Percentiles rank a stretch among this genome's conserved stretches.
phyloP scores from a whole-genome alignment of 2,329 filamentous ascomycete genomes.

The Ophiostoma tasmaniense region DNA sequence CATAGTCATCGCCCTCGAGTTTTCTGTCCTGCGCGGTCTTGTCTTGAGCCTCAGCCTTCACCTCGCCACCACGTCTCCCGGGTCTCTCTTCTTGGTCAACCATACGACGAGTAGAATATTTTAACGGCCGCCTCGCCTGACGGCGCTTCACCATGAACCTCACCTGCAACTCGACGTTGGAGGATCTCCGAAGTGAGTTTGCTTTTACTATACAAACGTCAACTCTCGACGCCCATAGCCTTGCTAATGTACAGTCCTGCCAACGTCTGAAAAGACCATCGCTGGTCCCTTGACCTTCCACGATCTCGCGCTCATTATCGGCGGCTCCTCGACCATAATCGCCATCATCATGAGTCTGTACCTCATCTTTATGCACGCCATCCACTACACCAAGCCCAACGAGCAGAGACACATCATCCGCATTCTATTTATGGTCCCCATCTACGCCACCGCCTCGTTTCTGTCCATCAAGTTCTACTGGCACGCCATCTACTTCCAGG shows the following conservation, averaged over 20 bases:
- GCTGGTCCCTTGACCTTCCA: slow-evolving; percentile 46
- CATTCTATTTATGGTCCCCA: slow-evolving; percentile 79
- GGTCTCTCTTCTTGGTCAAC: neutral
- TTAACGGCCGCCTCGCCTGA: neutral
- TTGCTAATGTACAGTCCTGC: slow-evolving; percentile 29
- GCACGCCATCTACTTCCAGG: slow-evolving; percentile 71
- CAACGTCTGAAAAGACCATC: slow-evolving; percentile 39
- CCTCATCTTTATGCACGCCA: slow-evolving; percentile 50
- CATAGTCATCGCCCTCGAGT: neutral
- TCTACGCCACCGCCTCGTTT: slow-evolving; percentile 68
- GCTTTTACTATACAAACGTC: neutral
- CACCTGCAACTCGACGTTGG: slow-evolving; percentile 37
- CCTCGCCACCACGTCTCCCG: neutral
- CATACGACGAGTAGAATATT: neutral
- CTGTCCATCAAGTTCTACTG: slow-evolving; percentile 66
- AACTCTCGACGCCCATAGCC: neutral
- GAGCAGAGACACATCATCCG: slow-evolving; percentile 68
- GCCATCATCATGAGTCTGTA: slow-evolving; percentile 46
- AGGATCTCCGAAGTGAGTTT: slow-evolving; percentile 35
- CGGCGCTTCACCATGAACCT: slow-evolving; percentile 27
- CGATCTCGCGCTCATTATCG: slow-evolving; percentile 44
- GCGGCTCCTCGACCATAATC: slow-evolving; percentile 40
- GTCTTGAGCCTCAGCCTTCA: neutral
- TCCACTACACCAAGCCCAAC: slow-evolving; percentile 51
- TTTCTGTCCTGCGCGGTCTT: neutral